Evolutionary conservation across 2,329 filamentous ascomycete species (phyloP), one percentile per base, ranked within the genome.

Genomic region (Nemania sp.): DNA sequence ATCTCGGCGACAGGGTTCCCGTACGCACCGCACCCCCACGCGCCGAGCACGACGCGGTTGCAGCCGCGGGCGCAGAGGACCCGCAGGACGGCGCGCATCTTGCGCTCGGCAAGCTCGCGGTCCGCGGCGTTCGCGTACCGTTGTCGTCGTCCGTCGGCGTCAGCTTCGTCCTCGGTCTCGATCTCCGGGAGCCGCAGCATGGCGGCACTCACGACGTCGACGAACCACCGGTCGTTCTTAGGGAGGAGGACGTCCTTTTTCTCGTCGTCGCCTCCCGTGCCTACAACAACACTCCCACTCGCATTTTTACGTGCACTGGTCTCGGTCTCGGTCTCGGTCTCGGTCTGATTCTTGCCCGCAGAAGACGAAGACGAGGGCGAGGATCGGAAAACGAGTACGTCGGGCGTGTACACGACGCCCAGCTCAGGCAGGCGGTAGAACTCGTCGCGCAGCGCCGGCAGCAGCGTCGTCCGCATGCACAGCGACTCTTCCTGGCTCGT

Each of bases 11-110:
- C 80, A 0, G 86, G 87, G 63, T 89, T 88, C 0, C 84, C 85
- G 59, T 87, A 86, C 0, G 84, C 84, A 2, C 86, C 86, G 61
- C 85, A 88, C 0, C 87, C 87, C 85, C 86, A 88, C 0, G 86
- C 85, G 0, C 87, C 87, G 0, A 89, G 75, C 0, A 89, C 82
- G 0, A 88, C 66, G 57, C 75, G 80, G 39, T 73, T 76, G 3
- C 77, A 76, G 0, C 81, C 80, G 59, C 79, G 80, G 1, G 73
- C 68, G 9, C 76, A 71, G 2, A 79, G 76, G 4, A 88, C 80
- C 1, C 84, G 77, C 71, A 89, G 68, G 1, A 87, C 84, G 5
- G 77, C 79, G 25, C 77, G 77, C 80, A 89, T 88, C 73, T 88
- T 88, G 6, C 73, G 72, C 25, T 79, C 66, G 0, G 79, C 79